Conservation (phyloP, 805 yeast species). For the Yueomyces sinensis region DNA sequence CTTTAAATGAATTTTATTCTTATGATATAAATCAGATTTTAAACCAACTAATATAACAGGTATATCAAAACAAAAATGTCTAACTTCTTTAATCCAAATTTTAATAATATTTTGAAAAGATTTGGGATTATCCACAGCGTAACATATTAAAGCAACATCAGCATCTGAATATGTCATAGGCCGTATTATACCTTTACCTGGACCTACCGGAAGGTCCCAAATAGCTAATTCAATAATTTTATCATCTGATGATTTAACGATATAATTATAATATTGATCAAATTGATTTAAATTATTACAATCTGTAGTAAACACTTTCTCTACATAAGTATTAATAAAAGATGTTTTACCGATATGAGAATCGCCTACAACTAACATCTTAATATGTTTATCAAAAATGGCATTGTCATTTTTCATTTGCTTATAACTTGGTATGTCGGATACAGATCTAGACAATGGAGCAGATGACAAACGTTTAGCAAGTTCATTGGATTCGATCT, state of each 20-base stretch:
- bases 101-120: conserved; percentile 65
- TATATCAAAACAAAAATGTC: conserved; percentile 67
- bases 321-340: conserved; percentile 48
- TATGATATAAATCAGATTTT: conserved; percentile 43
- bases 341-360: conserved; percentile 90
- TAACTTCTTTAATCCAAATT: conserved; percentile 80
- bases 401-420: background rate
- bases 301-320: conserved; percentile 58
- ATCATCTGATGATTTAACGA: conserved; percentile 34
- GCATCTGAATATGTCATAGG: conserved; percentile 74
- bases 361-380: conserved; percentile 77
- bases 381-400: conserved; percentile 22
- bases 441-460: no score
- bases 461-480: no score
- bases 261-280: conserved; percentile 64
- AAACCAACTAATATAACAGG: conserved; percentile 77
- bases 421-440: background rate
- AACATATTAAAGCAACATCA: conserved; percentile 63
- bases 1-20: background rate
- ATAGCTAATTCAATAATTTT: conserved; percentile 54
- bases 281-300: no score
- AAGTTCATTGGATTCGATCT: no score
- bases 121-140: conserved; percentile 47
- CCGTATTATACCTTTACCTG: conserved; percentile 68
- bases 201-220: conserved; percentile 91